A percentile compares a stretch with the other conserved stretches of the same genome.
Conservation (phyloP, 192 early-diverging fungal species). For the Coemansia asiatica region DNA sequence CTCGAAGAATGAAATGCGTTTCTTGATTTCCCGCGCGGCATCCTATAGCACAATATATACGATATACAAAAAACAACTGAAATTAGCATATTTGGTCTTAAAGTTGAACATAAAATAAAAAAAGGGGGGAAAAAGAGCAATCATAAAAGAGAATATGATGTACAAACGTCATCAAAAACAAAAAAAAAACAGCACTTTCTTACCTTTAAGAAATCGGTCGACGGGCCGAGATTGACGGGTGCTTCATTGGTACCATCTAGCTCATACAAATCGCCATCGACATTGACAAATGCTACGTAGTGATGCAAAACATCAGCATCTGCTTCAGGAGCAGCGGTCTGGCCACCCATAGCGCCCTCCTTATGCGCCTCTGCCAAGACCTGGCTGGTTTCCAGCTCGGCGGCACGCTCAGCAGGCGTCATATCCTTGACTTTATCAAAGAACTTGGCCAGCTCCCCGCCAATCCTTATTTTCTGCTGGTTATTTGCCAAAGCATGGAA, state of each 20-base stretch:
- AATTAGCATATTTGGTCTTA: slow-evolving; percentile 54
- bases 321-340: slow-evolving; percentile 68
- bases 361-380: slow-evolving; percentile 61
- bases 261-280: slow-evolving; percentile 80
- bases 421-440: slow-evolving; percentile 61
- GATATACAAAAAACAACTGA: slow-evolving; percentile 62
- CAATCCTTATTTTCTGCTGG: slow-evolving; percentile 53
- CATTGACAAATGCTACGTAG: slow-evolving; percentile 81
- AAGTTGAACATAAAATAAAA: too few species aligned
- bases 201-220: slow-evolving; percentile 60
- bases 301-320: slow-evolving; percentile 80
- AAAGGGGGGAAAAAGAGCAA: too few species aligned
- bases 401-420: slow-evolving; percentile 73
- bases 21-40: slow-evolving; percentile 20
- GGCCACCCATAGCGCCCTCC: slow-evolving; percentile 59
- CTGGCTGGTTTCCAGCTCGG: slow-evolving; percentile 64
- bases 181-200: too few species aligned
- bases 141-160: too few species aligned
- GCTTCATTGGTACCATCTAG: slow-evolving; percentile 80
- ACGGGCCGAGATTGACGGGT: slow-evolving; percentile 82
- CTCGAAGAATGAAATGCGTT: slow-evolving; percentile 24
- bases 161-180: slow-evolving; percentile 2
- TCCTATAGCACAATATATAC: slow-evolving; percentile 46
- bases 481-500: slow-evolving; percentile 86
- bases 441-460: slow-evolving; percentile 61